A percentile compares a stretch with the other conserved stretches of the same genome.
These are phyloP conservation scores for Penicillium cinerascens DNA, from an alignment of 495 filamentous ascomycete genomes.

Conservation along the genomic window DNA sequence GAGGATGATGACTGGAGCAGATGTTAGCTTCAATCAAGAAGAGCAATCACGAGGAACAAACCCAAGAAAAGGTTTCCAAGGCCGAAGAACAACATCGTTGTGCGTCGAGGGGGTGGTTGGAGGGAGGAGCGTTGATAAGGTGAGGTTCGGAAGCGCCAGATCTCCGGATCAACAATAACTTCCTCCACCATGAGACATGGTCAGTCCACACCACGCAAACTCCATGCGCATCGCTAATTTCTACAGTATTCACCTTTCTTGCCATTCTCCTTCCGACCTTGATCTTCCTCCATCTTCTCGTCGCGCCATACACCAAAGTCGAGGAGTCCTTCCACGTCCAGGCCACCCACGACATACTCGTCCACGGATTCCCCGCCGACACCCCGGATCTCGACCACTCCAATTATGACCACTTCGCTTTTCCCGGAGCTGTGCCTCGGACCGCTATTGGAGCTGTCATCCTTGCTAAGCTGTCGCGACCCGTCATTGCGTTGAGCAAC, in stretches of 20 bases:
- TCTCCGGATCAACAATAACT: conserved; percentile 27
- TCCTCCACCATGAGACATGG: conserved; percentile 26
- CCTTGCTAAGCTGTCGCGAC: conserved; percentile 65
- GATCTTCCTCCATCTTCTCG: conserved; percentile 70
- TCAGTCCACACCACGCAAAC: conserved; percentile 9
- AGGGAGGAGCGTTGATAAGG: conserved; percentile 9
- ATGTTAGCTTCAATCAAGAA: neutral
- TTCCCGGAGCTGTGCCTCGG: conserved; percentile 86
- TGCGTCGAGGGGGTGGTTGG: conserved; percentile 7
- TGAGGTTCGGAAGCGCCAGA: conserved; percentile 30
- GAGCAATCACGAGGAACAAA: conserved; percentile 15
- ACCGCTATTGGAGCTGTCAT: conserved; percentile 80
- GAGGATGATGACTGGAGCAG: conserved; percentile 65
- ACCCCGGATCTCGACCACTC: conserved; percentile 38
- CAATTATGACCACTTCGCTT: conserved; percentile 86
- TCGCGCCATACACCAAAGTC: conserved; percentile 94
- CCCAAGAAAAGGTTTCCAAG: conserved; percentile 72
- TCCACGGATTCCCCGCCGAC: conserved; percentile 69
- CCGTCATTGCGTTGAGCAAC: conserved; percentile 46
- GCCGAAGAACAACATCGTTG: conserved; percentile 64
- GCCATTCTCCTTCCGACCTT: conserved; percentile 58
- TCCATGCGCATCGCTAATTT: conserved; percentile 1
- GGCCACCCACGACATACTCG: conserved; percentile 84
- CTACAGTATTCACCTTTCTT: conserved; percentile 12
- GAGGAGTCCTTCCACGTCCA: conserved; percentile 99